Conservation (phyloP, 257 asterid genomes). For the Coffea canephora region DNA sequence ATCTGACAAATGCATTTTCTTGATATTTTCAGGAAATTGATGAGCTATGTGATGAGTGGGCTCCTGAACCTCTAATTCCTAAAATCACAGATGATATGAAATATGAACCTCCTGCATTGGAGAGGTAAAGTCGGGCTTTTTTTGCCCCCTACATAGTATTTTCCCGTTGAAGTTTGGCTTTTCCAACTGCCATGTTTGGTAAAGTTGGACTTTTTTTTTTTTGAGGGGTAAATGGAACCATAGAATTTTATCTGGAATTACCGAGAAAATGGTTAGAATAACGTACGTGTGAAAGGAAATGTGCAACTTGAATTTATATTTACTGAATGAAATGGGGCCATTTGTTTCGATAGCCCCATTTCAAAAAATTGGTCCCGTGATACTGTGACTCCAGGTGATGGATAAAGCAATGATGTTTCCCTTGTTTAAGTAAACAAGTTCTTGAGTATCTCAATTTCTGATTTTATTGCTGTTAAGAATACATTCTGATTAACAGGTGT, state of each 20-base stretch:
- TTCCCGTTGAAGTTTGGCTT: not conserved
- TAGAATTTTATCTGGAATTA: not conserved
- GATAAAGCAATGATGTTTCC: not conserved
- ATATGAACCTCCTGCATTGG: slow-evolving; percentile 77
- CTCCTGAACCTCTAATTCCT: slow-evolving; percentile 87
- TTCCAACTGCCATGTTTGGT: too few species aligned
- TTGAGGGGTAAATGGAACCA: not conserved
- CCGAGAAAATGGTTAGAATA: not conserved
- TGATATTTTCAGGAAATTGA: slow-evolving; percentile 77
- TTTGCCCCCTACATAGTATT: not conserved
- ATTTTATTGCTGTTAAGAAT: not conserved
- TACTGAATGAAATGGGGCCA: not conserved
- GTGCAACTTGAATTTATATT: not conserved
- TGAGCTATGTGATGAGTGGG: slow-evolving; percentile 94
- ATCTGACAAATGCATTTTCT: slow-evolving; percentile 17
- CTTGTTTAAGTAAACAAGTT: not conserved
- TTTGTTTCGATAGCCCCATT: not conserved
- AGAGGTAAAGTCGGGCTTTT: slow-evolving; percentile 48
- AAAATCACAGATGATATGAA: slow-evolving; percentile 59
- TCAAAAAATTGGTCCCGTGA: not conserved
- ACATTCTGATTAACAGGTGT: slow-evolving; percentile 19
- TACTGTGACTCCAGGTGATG: not conserved
- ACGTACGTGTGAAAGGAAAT: not conserved
- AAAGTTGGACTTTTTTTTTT: not conserved
- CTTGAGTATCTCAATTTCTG: not conserved